Base-by-base conservation (phyloP, 345 rosid genomes). In the Gossypioides kirkii region DNA sequence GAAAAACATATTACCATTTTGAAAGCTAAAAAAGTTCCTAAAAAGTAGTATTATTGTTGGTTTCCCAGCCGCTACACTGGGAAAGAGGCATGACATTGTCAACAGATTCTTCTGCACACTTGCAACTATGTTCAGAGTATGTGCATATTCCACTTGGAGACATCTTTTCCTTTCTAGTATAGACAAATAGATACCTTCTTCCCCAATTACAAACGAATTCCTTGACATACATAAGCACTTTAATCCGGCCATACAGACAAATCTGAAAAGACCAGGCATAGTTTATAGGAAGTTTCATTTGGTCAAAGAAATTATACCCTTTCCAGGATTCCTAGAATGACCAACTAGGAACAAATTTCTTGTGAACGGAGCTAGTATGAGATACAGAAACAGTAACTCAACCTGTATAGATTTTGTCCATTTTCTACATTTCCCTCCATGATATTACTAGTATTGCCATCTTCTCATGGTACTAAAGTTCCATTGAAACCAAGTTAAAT, bases 211-310 rank as follows among this genome's bases (percentile, higher is more conserved):
- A 38, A 1, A 63, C 13, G 53, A 52, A 23, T 52, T 10, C n/a
- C 53, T 64, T 63, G 53, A 38, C 25, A 26, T 25, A 20, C 1
- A 3, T n/a, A 46, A n/a, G 54, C n/a, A 58, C 55, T 41, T 28
- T 45, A 72, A 47, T 61, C 36, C 42, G 18, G 53, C 68, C 49
- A 36, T 26, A 16, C 64, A 42, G 0, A 16, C 1, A 25, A 1
- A 43, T 65, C 49, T 68, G 71, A 68, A 25, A 32, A 26, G 53
- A 65, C 49, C 58, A 50, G 17, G 60, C 14, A 69, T 32, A 28
- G 10, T 52, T 23, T 47, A n/a, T 52, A 18, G 61, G 61, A 50
- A 49, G 46, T 32, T 53, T 69, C 58, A 52, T 69, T 28, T 50
- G 6, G 25, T 52, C 7, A 36, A 11, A 69, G 17, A 28, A 23